Evolutionary conservation across 768 basidiomycete species (phyloP).

Genomic region (Suillus tomentosus): DNA sequence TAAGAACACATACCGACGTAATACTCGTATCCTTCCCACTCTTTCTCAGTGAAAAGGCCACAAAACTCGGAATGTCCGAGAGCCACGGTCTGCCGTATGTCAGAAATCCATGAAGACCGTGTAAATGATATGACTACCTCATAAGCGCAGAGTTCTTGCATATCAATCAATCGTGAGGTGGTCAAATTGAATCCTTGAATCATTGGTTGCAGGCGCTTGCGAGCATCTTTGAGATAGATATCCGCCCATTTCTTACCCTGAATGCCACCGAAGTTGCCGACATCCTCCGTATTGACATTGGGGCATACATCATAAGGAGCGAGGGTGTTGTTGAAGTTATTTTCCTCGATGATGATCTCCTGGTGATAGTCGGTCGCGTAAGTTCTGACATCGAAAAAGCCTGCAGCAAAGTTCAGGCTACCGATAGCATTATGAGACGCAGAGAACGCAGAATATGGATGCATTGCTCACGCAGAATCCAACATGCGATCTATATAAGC

Average conservation of each 20-base stretch:
- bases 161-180: slow-evolving; percentile 29
- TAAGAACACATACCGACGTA: slow-evolving; percentile 27
- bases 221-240: slow-evolving; percentile 42
- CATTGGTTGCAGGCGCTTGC: slow-evolving; percentile 33
- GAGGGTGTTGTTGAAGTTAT: slow-evolving; percentile 50
- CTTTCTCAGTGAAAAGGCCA: slow-evolving; percentile 49
- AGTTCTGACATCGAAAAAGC: slow-evolving; percentile 48
- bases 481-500: slow-evolving; percentile 32
- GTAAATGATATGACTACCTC: slow-evolving; percentile 26
- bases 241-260: slow-evolving; percentile 38
- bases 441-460: slow-evolving; percentile 18
- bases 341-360: slow-evolving; percentile 46
- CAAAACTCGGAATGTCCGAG: slow-evolving; percentile 53
- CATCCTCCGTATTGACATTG: slow-evolving; percentile 32
- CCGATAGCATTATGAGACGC: slow-evolving; percentile 12
- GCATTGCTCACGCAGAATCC: slow-evolving; percentile 30
- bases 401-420: slow-evolving; percentile 50
- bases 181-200: slow-evolving; percentile 37
- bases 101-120: neutral
- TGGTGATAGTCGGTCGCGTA: slow-evolving; percentile 46
- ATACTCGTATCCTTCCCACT: slow-evolving; percentile 55
- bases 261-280: slow-evolving; percentile 25
- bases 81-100: slow-evolving; percentile 41
- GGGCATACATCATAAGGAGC: slow-evolving; percentile 40
- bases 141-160: slow-evolving; percentile 44